Percentiles rank a stretch among this genome's conserved stretches.
These are phyloP conservation scores for Sedum album DNA, from an alignment of 164 flowering plant genomes.

Conservation along the genomic window DNA sequence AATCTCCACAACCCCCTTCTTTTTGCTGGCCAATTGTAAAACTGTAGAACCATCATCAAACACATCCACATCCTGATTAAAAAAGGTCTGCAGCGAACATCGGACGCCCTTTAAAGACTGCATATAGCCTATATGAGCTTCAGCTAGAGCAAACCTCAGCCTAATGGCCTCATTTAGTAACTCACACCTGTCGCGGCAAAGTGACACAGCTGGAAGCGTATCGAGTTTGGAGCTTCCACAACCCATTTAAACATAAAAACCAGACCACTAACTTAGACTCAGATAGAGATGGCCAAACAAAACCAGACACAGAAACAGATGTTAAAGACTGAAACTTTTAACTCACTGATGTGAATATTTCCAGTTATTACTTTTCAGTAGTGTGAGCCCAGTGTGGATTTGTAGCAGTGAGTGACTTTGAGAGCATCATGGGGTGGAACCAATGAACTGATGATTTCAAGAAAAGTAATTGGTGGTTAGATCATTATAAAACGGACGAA, in stretches of 20 bases:
- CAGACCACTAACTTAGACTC: not conserved
- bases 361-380: not conserved
- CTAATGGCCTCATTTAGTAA: constrained; percentile 51
- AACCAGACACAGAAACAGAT: not conserved
- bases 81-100: constrained; percentile 27
- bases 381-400: not conserved
- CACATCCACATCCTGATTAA: constrained; percentile 21
- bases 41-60: constrained; percentile 2
- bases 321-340: constrained; percentile 2
- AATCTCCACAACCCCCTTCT: constrained; percentile 14
- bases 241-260: constrained; percentile 36
- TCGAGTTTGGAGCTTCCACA: constrained; percentile 63
- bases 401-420: constrained; percentile 1
- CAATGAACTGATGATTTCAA: not conserved
- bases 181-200: constrained; percentile 56
- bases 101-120: constrained; percentile 46
- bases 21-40: not conserved
- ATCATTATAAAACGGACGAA: constrained; percentile 3
- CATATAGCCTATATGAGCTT: constrained; percentile 50
- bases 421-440: not conserved
- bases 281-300: not conserved
- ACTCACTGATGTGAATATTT: not conserved
- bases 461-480: not conserved
- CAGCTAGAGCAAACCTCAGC: constrained; percentile 48
- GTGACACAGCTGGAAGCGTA: constrained; percentile 66